Base-by-base conservation (phyloP, 768 basidiomycete genomes). In the Lactarius hengduanensis region DNA sequence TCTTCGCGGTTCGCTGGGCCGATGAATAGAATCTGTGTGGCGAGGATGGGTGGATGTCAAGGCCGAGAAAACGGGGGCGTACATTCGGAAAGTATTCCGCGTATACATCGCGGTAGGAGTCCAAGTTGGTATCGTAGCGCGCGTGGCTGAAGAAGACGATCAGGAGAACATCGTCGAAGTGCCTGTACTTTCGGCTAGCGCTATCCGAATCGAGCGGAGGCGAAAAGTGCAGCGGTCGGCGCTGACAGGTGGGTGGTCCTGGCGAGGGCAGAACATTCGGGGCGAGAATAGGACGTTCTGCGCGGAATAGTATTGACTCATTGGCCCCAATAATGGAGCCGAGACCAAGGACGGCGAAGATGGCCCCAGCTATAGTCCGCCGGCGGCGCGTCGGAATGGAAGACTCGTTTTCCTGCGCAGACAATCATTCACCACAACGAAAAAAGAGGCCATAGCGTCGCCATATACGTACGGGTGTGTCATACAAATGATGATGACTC, bases 111-210 rank as follows among this genome's bases (percentile, higher is more conserved):
- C 72, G 76, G 65, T 83, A 80, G 64, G 73, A 79, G 64, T 83
- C 82, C 30, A 83, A 66, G 64, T 83, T 82, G 38, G 73, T 73
- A 68, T 81, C 75, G 61, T 83, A 84, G 55, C 82, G 72, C 28
- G 80, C 71, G 63, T 83, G 82, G 57, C 81, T 83, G 64, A 83
- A 83, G 73, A 83, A 84, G 10, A 83, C 80, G 57, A 83, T 71
- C 40, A 84, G 71, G 13, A 83, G 72, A 16, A 83, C 67, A 55
- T 82, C 72, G 65, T 77, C 76, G 67, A 84, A 84, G 11, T 72
- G 71, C 38, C 75, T 73, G 59, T 78, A 81, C 53, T 71, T 71
- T 38, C 71, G 64, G 26, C 71, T 32, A 68, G 65, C 57, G 30
- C 71, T 30, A 69, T 66, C 57, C 61, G 68, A 32, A 28, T 20